Base-by-base conservation (phyloP, 2,329 filamentous ascomycete species). In the Penicillium sp. region DNA sequence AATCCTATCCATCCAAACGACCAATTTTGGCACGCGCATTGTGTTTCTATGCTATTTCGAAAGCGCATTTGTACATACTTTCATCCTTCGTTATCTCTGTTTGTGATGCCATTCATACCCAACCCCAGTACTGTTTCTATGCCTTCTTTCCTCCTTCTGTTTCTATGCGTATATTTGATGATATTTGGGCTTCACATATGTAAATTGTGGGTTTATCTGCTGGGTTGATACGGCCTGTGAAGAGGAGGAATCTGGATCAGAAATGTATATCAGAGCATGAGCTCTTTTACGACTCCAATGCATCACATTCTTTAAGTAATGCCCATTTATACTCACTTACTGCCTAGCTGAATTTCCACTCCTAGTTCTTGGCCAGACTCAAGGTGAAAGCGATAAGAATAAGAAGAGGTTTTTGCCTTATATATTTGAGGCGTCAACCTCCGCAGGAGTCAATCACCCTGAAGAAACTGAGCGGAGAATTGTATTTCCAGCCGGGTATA, bases 101-200 rank as follows among this genome's bases (percentile, higher is more conserved):
- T 39, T 51, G 24, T 6, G 48, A 39, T 47, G 31, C 24, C 39
- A 47, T 27, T 41, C 48, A 51, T 51, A 51, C 48, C 48, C 48
- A 51, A 29, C n/a, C 19, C n/a, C 22, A 29, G 48, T 19, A 50
- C 24, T 50, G 31, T 47, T 46, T 46, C 26, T 19, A 47, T 48
- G 16, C 3, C 13, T 48, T 27, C 26, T 22, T 48, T 47, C n/a
- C 24, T 27, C 24, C 14, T 39, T 48, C 26, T 22, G 3, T 48
- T 31, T 22, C 16, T 14, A 14, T 16, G 6, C 6, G 5, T 33
- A 33, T n/a, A 9, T 21, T 5, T 48, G n/a, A 31, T 22, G 19
- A 41, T 21, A 11, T 41, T 22, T 41, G 39, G 19, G 14, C 22
- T 13, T 3, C 11, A 4, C 19, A 22, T 19, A 39, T 22, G 39